Base-by-base conservation (phyloP, 495 filamentous ascomycete genomes). In the Arthonia radiata region DNA sequence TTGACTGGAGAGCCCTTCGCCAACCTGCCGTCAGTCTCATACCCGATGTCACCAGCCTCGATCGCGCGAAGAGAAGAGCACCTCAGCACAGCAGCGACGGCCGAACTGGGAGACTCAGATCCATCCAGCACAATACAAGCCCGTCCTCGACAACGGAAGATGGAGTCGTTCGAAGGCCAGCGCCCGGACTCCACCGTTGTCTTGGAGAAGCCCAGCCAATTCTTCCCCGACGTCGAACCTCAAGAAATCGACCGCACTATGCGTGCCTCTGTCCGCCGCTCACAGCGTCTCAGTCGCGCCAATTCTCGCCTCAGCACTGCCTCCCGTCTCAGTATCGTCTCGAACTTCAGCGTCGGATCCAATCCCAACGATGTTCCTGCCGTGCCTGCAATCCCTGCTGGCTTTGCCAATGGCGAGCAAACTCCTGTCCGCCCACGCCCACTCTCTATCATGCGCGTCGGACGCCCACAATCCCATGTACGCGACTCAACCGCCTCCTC, bases 161-260 rank as follows among this genome's bases (percentile, higher is more conserved):
- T 82, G 41, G 57, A 68, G 36, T 52, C 55, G 30, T 92, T 93
- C 57, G 79, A 89, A 40, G 86, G 89, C 27, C 66, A 80, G 31
- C 57, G 86, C 39, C 86, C 86, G 11, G 89, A 89, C 2, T 92
- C 81, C 46, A 89, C 94, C 52, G 60, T 99, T 52, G 94, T 99
- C 41, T 86, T 82, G 25, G 81, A 81, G 15, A 86, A 99, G 43
- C 59, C 94, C 22, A 75, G 74, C 8, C 82, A 82, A 4, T 99
- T 93, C 52, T 99, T 99, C 61, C 86, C 86, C 2, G 82, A 90
- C 37, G 81, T 92, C 41, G 70, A 78, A 19, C 66, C 73, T 27
- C 79, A 91, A 42, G 76, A 81, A 31, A 89, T 99, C 33, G 89
- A 92, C 40, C 65, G 78, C 39, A 93, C 86, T 0, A 78, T 91